Percentiles rank a stretch among this genome's conserved stretches.
These are phyloP conservation scores for Hymenotorrendiella dingleyae DNA, from an alignment of 2,329 filamentous ascomycete species.

Conservation along the genomic window DNA sequence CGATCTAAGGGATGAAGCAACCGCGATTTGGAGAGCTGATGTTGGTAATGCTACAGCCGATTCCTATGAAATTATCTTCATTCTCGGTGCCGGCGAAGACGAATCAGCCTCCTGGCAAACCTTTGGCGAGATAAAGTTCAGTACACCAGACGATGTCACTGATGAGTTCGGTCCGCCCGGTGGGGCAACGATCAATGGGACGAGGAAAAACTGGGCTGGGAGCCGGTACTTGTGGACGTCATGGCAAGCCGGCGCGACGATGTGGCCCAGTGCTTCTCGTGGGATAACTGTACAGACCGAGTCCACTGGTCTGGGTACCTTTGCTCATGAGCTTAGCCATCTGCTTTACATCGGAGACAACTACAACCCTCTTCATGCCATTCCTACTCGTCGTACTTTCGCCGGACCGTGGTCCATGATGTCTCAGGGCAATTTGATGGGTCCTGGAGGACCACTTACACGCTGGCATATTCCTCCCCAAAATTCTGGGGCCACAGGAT, in stretches of 20 bases:
- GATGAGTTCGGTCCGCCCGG: conserved; percentile 11
- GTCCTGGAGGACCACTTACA: conserved; percentile 16
- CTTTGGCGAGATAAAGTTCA: conserved; percentile 17
- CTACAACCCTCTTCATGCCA: conserved; percentile 12
- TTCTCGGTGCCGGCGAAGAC: conserved; percentile 13
- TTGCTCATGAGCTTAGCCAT: conserved; percentile 13
- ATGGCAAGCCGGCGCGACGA: conserved; percentile 9
- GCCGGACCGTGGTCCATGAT: conserved; percentile 15
- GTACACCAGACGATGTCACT: conserved; percentile 12
- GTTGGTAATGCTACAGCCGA: conserved; percentile 7
- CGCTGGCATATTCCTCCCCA: conserved; percentile 15
- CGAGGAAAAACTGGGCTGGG: conserved; percentile 10
- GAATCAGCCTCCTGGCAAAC: conserved; percentile 15
- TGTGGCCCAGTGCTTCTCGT: conserved; percentile 11
- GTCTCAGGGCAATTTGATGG: conserved; percentile 13
- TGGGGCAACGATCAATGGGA: conserved; percentile 3
- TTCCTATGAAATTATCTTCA: conserved; percentile 12
- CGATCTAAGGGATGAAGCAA: conserved; percentile 10
- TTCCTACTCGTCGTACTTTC: conserved; percentile 8
- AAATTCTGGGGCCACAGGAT: conserved; percentile 12
- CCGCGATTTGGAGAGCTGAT: conserved; percentile 10
- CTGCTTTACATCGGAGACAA: conserved; percentile 15
- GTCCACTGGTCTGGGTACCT: conserved; percentile 12
- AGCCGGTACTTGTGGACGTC: conserved; percentile 14
- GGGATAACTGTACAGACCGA: conserved; percentile 8